These are phyloP conservation scores for Citrus hindsii DNA, from an alignment of 345 rosid genomes.

Conservation along the genomic window DNA sequence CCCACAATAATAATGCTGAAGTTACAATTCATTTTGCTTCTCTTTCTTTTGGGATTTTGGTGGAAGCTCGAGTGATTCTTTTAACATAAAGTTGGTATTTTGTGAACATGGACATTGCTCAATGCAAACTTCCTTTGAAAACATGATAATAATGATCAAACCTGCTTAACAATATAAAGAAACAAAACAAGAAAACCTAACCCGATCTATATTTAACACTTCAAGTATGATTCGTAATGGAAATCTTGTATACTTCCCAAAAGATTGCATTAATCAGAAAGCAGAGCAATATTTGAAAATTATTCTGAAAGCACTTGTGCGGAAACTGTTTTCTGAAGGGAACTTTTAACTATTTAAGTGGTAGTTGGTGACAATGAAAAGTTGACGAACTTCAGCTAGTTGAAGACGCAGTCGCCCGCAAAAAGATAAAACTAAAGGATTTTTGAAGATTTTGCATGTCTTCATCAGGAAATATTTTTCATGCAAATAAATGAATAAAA, in stretches of 20 bases:
- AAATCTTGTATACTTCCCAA: constrained; percentile 1
- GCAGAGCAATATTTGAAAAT: not conserved
- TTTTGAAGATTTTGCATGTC: constrained; percentile 24
- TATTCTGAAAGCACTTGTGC: constrained; percentile 2
- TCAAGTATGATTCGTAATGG: not conserved
- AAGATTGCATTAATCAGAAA: constrained; percentile 1
- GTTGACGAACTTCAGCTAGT: constrained; percentile 23
- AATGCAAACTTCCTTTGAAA: constrained; percentile 15
- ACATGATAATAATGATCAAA: constrained; percentile 22
- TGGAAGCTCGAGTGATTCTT: constrained; percentile 10
- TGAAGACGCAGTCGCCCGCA: constrained; percentile 11
- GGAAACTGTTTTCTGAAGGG: constrained; percentile 14
- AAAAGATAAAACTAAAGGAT: constrained; percentile 15
- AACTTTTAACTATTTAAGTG: not conserved
- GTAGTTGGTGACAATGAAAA: constrained; percentile 27
- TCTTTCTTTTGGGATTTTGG: not conserved
- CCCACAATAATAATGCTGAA: constrained; percentile 20
- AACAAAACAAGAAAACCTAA: not conserved
- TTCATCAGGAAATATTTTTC: not conserved
- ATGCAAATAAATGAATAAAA: not conserved
- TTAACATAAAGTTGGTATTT: constrained; percentile 20
- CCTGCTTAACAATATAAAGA: constrained; percentile 16
- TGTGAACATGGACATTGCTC: constrained; percentile 8
- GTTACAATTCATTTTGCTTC: constrained; percentile 4
- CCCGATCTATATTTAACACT: not conserved